Percentiles rank a stretch among this genome's conserved stretches.
Evolutionary conservation across 2,329 filamentous ascomycete species (phyloP).

Genomic region (Chalara sp.): DNA sequence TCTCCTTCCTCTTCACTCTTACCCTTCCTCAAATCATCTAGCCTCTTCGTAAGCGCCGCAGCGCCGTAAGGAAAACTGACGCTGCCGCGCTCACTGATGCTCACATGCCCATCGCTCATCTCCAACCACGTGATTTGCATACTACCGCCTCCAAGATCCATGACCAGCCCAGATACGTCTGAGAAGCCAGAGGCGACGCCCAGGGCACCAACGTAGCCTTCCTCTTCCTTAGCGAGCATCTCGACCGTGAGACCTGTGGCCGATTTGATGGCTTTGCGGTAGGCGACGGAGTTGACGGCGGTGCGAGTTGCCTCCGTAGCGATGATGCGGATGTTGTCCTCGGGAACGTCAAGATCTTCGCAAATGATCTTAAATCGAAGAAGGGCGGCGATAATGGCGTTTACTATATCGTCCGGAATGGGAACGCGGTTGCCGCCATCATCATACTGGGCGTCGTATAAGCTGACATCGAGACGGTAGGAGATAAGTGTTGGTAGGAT

Average conservation of each 20-base stretch:
- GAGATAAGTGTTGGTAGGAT: slow-evolving; percentile 52
- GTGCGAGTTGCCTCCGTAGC: slow-evolving; percentile 63
- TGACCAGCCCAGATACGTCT: slow-evolving; percentile 56
- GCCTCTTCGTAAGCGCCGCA: slow-evolving; percentile 53
- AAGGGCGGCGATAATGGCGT: slow-evolving; percentile 43
- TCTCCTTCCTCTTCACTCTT: slow-evolving; percentile 33
- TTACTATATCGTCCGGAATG: slow-evolving; percentile 45
- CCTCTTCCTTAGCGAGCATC: slow-evolving; percentile 58
- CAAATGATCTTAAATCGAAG: slow-evolving; percentile 52
- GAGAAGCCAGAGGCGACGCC: slow-evolving; percentile 60
- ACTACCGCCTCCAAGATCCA: slow-evolving; percentile 66
- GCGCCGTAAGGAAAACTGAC: slow-evolving; percentile 66
- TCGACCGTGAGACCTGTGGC: slow-evolving; percentile 53
- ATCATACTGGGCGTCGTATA: slow-evolving; percentile 56
- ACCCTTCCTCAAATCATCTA: slow-evolving; percentile 37
- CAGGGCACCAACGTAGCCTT: slow-evolving; percentile 58
- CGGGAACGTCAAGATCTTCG: slow-evolving; percentile 46
- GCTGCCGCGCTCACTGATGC: slow-evolving; percentile 45
- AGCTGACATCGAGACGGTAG: slow-evolving; percentile 52
- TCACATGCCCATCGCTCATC: slow-evolving; percentile 40
- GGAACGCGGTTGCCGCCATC: slow-evolving; percentile 37
- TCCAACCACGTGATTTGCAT: slow-evolving; percentile 65
- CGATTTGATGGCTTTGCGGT: slow-evolving; percentile 42
- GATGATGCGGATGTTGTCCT: slow-evolving; percentile 47
- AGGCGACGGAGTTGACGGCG: slow-evolving; percentile 51